These are phyloP conservation scores for Pestalotiopsis sp. DNA, from an alignment of 2,329 filamentous ascomycete genomes.

Conservation along the genomic window DNA sequence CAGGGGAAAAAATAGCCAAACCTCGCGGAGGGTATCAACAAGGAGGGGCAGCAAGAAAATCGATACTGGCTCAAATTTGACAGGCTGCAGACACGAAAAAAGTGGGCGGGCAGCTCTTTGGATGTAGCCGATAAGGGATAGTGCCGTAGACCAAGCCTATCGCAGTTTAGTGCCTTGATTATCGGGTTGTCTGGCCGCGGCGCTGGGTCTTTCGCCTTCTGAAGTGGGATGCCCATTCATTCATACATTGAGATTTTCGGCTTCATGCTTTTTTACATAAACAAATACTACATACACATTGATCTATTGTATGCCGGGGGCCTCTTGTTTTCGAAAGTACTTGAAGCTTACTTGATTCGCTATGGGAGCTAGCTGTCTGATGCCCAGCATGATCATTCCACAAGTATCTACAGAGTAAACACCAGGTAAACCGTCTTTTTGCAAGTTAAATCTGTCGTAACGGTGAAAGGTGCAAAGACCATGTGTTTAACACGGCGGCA, in stretches of 20 bases:
- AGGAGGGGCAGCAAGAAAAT: constrained; percentile 13
- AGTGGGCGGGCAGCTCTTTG: background rate
- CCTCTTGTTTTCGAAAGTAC: background rate
- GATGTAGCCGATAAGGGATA: background rate
- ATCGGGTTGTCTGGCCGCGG: constrained; percentile 5
- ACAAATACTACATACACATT: background rate
- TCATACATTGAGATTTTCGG: background rate
- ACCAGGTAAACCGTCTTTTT: too few species aligned
- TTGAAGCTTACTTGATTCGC: background rate
- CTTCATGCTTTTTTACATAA: background rate
- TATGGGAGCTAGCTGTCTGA: too few species aligned
- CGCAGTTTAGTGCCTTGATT: background rate
- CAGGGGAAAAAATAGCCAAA: background rate
- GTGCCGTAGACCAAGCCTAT: background rate
- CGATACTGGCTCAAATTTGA: constrained; percentile 12
- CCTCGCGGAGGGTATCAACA: constrained; percentile 6
- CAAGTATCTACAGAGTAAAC: too few species aligned
- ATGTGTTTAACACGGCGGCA: background rate
- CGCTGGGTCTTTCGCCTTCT: background rate
- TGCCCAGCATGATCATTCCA: too few species aligned
- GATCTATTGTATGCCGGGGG: background rate
- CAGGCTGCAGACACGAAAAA: constrained; percentile 2
- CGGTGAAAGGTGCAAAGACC: background rate
- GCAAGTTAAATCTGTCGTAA: background rate
- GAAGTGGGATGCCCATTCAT: background rate